phyloP scores from a whole-genome alignment of 352 stramenopile genomes.

The Phytopythium mirpurense region DNA sequence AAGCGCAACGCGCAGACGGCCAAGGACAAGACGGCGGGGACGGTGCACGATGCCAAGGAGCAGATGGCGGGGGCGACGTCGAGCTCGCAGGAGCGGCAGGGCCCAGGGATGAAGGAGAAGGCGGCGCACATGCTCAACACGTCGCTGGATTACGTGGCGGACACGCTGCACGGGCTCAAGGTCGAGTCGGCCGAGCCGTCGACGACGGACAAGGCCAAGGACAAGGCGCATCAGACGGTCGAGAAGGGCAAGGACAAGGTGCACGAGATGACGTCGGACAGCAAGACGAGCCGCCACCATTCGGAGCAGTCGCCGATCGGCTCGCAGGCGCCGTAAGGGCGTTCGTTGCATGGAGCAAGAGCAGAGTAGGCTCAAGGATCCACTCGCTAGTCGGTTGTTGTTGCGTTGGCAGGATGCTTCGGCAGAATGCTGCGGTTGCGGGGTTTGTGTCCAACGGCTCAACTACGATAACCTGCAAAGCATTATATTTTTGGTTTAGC shows the following conservation, averaged over 20 bases:
- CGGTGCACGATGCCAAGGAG: slow-evolving; percentile 12
- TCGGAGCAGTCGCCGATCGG: not conserved
- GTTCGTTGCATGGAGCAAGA: too few relatives aligned
- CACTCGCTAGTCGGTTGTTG: too few relatives aligned
- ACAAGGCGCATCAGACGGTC: not conserved
- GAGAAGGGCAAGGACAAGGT: not conserved
- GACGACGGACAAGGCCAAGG: not conserved
- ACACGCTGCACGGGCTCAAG: slow-evolving; percentile 1
- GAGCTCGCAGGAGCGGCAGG: not conserved
- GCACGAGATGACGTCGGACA: not conserved
- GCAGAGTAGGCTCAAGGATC: too few relatives aligned
- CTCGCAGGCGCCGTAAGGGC: not conserved
- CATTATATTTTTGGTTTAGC: too few relatives aligned
- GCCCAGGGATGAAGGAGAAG: not conserved
- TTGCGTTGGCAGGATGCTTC: too few relatives aligned
- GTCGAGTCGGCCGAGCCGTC: not conserved
- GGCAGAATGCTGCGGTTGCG: too few relatives aligned
- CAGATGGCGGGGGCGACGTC: not conserved
- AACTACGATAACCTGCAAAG: too few relatives aligned
- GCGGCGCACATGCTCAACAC: slow-evolving; percentile 4
- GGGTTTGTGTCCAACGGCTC: too few relatives aligned
- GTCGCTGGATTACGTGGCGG: slow-evolving; percentile 7
- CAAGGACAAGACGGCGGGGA: slow-evolving; percentile 14
- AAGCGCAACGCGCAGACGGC: slow-evolving; percentile 10
- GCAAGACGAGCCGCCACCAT: not conserved